phyloP scores from a whole-genome alignment of 208 protist species.

The Acanthamoeba lenticulata region DNA sequence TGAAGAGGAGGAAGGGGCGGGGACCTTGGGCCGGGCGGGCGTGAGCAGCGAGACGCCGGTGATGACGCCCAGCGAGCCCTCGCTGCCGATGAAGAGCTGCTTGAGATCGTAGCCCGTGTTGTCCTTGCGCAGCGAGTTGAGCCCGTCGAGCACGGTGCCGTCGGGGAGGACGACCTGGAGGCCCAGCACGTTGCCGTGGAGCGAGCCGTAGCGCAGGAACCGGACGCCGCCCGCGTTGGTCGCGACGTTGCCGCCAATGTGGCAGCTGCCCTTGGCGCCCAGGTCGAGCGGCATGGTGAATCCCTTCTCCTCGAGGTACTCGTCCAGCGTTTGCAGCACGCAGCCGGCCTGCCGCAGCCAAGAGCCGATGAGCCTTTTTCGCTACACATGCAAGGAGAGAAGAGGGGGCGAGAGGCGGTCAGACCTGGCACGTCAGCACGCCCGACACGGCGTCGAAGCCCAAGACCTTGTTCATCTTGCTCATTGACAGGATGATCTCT shows the following conservation, averaged over 20 bases:
- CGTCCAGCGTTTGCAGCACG: slow-evolving; percentile 92
- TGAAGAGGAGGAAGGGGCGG: background rate
- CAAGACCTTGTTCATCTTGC: slow-evolving; percentile 93
- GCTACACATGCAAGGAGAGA: slow-evolving; percentile 76
- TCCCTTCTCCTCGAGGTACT: slow-evolving; percentile 85
- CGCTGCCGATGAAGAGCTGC: slow-evolving; percentile 96
- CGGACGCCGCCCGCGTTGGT: slow-evolving; percentile 97
- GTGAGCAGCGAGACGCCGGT: slow-evolving; percentile 87
- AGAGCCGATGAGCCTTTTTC: background rate
- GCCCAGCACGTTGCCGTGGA: slow-evolving; percentile 95
- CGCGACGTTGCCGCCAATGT: slow-evolving; percentile 96
- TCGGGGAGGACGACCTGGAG: slow-evolving; percentile 92
- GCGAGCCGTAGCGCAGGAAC: slow-evolving; percentile 94
- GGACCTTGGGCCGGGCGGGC: slow-evolving; percentile 75
- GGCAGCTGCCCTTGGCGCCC: slow-evolving; percentile 94
- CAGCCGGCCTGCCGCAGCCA: slow-evolving; percentile 87
- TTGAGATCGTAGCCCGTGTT: slow-evolving; percentile 97
- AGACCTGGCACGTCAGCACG: slow-evolving; percentile 59
- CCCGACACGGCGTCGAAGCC: slow-evolving; percentile 85
- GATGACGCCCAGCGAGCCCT: slow-evolving; percentile 96
- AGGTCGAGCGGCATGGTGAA: slow-evolving; percentile 96
- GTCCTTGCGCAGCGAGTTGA: slow-evolving; percentile 90
- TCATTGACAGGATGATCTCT: slow-evolving; percentile 93
- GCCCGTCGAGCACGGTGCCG: slow-evolving; percentile 87
- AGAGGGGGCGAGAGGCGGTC: background rate